Conservation (phyloP, 257 asterid genomes). For the Leptodermis oblonga region DNA sequence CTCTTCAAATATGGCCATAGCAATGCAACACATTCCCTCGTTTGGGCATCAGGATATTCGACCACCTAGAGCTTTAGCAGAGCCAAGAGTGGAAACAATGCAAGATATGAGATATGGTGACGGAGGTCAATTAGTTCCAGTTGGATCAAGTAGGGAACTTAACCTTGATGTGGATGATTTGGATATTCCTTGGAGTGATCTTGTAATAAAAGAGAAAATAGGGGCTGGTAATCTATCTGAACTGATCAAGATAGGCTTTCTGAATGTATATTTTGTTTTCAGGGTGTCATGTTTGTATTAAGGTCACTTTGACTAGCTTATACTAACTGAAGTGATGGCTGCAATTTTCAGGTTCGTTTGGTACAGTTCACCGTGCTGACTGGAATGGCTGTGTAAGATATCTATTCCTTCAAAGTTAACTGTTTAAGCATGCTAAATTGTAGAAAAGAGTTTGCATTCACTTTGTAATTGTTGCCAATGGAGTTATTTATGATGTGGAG, state of each 20-base stretch:
- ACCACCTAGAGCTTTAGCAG: slow-evolving; percentile 36
- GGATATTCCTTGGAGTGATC: slow-evolving; percentile 86
- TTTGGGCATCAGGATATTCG: slow-evolving; percentile 37
- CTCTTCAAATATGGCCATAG: slow-evolving; percentile 35
- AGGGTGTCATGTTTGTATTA: slow-evolving; percentile 3
- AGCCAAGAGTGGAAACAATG: slow-evolving; percentile 35
- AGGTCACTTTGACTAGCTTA: slow-evolving; percentile 7
- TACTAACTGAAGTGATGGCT: slow-evolving; percentile 20
- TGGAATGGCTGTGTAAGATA: slow-evolving; percentile 96
- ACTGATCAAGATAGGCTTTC: slow-evolving; percentile 10
- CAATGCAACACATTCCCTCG: slow-evolving; percentile 37
- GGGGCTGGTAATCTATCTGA: slow-evolving; percentile 74
- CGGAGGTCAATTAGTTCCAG: slow-evolving; percentile 41
- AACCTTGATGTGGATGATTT: slow-evolving; percentile 67
- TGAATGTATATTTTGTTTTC: not conserved
- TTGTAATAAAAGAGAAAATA: slow-evolving; percentile 72
- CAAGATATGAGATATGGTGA: slow-evolving; percentile 42
- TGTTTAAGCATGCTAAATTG: slow-evolving; percentile 13
- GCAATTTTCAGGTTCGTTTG: slow-evolving; percentile 81
- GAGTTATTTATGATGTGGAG: not conserved
- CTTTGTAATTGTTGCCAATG: slow-evolving; percentile 4
- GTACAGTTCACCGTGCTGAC: slow-evolving; percentile 96
- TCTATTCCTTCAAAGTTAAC: slow-evolving; percentile 17
- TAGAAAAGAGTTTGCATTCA: not conserved
- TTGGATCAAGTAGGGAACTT: slow-evolving; percentile 41